Conservation (phyloP, 2,329 filamentous ascomycete species). For the Lachnellula hyalina region DNA sequence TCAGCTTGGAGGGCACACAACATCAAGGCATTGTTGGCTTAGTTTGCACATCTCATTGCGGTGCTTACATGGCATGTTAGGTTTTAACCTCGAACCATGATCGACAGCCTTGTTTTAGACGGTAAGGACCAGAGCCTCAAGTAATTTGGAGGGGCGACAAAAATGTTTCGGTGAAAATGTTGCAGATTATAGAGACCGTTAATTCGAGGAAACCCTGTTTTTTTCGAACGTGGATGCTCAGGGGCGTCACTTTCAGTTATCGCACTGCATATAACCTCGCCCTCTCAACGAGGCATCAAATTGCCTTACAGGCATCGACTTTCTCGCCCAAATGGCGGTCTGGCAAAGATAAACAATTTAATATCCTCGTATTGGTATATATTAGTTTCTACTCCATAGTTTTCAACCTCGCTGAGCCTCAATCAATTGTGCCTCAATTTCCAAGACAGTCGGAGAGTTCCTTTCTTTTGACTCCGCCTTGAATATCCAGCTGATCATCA, state of each 20-base stretch:
- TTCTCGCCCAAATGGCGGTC: background rate
- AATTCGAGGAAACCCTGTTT: no score
- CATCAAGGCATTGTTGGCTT: no score
- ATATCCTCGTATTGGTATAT: background rate
- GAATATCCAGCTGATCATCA: background rate
- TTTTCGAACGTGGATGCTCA: no score
- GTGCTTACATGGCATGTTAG: no score
- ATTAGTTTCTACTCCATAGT: background rate
- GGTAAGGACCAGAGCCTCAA: no score
- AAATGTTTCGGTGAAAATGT: no score
- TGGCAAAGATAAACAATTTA: background rate
- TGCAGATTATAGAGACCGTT: no score
- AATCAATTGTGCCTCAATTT: background rate
- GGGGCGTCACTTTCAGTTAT: background rate
- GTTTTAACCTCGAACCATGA: no score
- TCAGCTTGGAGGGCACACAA: no score
- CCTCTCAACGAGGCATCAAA: background rate
- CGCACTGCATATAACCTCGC: background rate
- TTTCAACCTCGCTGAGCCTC: background rate
- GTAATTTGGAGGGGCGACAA: no score
- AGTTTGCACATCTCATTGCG: no score
- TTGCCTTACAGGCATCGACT: background rate
- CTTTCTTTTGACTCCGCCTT: background rate
- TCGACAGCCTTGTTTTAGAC: no score
- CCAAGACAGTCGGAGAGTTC: background rate